phyloP scores from a whole-genome alignment of 2,329 filamentous ascomycete genomes.

The Xylaria sp. region DNA sequence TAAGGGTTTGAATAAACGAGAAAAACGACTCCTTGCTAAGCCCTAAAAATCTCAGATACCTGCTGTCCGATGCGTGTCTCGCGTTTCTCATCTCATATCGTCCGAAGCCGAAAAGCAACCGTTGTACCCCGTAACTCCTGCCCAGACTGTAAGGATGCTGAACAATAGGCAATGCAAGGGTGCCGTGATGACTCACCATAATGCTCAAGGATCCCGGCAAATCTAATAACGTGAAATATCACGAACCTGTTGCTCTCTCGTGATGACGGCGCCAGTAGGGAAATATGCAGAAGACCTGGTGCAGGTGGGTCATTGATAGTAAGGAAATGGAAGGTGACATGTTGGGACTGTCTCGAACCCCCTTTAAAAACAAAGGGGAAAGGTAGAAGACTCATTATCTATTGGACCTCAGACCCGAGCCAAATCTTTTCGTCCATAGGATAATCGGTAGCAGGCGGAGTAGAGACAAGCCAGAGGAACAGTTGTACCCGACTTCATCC shows the following conservation, averaged over 20 bases:
- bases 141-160: neutral
- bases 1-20: neutral
- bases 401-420: neutral
- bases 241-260: neutral
- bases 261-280: neutral
- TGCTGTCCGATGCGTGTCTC: neutral
- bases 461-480: neutral
- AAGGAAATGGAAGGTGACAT: neutral
- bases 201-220: neutral
- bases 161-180: neutral
- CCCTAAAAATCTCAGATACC: neutral
- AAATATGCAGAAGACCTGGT: neutral
- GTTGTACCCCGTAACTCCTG: neutral
- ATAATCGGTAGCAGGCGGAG: neutral
- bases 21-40: neutral
- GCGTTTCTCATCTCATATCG: neutral
- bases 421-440: neutral
- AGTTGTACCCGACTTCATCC: too few species aligned
- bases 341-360: neutral
- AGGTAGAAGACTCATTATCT: neutral
- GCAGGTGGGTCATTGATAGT: neutral
- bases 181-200: neutral
- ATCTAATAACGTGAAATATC: conserved; percentile 1
- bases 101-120: neutral
- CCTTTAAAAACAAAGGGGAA: neutral